These are phyloP conservation scores for Diaporthe amygdali DNA, from an alignment of 2,329 filamentous ascomycete species.

Conservation along the genomic window DNA sequence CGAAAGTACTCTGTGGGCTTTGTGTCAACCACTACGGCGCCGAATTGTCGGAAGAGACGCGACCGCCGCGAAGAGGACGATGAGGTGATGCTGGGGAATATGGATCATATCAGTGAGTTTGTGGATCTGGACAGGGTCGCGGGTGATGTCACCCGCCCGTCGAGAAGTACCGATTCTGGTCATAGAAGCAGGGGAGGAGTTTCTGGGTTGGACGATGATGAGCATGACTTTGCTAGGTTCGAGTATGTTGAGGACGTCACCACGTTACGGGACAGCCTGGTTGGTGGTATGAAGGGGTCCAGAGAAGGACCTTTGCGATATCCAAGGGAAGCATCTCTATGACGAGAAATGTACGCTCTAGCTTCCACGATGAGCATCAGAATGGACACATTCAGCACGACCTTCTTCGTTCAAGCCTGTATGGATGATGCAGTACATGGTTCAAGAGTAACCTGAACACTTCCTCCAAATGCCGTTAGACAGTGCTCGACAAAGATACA, in stretches of 20 bases:
- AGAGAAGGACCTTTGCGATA: neutral
- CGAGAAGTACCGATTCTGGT: neutral
- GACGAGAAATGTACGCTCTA: neutral
- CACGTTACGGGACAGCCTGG: neutral
- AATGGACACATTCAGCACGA: neutral
- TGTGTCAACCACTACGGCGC: neutral
- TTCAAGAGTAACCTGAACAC: too few relatives aligned
- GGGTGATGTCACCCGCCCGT: neutral
- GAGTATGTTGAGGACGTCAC: constrained; percentile 18
- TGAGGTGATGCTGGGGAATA: constrained; percentile 3
- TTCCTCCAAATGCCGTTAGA: too few relatives aligned
- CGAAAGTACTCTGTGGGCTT: constrained; percentile 16
- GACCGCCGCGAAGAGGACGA: neutral
- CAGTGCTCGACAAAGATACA: too few relatives aligned
- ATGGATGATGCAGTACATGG: neutral
- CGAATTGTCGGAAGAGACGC: neutral
- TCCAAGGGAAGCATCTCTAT: neutral
- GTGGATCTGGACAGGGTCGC: constrained; percentile 10
- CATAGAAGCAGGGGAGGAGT: neutral
- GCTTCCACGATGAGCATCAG: too few relatives aligned
- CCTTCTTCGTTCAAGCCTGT: neutral
- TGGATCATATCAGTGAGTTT: constrained; percentile 23
- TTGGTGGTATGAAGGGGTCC: neutral
- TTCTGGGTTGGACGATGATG: neutral
- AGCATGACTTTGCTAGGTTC: constrained; percentile 16